Evolutionary conservation across 2,329 filamentous ascomycete species (phyloP).

Genomic region (Celoporthe dispersa): DNA sequence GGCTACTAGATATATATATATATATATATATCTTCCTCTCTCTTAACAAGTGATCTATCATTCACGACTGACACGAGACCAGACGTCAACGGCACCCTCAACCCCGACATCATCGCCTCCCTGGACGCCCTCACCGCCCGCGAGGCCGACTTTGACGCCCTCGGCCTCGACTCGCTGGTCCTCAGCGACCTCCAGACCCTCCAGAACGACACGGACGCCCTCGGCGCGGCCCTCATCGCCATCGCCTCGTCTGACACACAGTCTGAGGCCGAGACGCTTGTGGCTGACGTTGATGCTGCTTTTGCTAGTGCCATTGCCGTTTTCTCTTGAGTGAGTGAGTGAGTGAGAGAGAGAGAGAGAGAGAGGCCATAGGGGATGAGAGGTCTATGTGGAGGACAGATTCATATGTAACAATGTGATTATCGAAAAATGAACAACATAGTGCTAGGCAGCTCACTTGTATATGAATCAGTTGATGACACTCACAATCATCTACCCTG

Average conservation of each 20-base stretch:
- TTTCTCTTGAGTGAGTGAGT: conserved; percentile 21
- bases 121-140: conserved; percentile 21
- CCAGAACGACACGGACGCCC: conserved; percentile 21
- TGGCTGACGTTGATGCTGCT: conserved; percentile 17
- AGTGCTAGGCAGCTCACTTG: no score
- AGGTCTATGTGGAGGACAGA: not conserved
- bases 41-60: no score
- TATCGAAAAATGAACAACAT: no score
- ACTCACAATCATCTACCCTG: no score
- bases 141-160: conserved; percentile 21
- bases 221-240: conserved; percentile 20
- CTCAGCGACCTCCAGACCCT: conserved; percentile 26
- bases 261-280: conserved; percentile 14
- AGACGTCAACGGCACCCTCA: conserved; percentile 22
- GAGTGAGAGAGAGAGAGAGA: not conserved
- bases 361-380: not conserved
- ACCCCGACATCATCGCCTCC: conserved; percentile 24
- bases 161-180: conserved; percentile 19
- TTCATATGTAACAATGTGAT: no score
- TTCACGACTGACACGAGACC: not conserved
- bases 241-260: conserved; percentile 25
- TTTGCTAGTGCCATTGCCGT: conserved; percentile 23
- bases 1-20: no score
- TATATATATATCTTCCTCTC: no score
- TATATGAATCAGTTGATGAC: no score